Base-by-base conservation (phyloP, 805 yeast species). In the Candida hungchunana region DNA sequence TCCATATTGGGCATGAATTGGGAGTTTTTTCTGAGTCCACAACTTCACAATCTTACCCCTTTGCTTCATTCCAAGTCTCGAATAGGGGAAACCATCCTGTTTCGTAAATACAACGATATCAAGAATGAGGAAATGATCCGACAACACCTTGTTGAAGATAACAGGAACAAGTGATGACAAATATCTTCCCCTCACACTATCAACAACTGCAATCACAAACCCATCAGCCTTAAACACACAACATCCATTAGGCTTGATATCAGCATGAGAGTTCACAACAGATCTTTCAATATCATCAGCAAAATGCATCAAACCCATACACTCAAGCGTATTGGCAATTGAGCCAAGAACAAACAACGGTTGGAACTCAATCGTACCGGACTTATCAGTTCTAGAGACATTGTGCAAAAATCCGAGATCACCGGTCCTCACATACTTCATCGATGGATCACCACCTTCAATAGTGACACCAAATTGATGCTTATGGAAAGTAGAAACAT, bases 361-460 rank as follows among this genome's bases (percentile, higher is more conserved):
- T 53, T 88, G 96, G 59, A 87, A 63, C 22, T 62, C 63, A 10
- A 62, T 53, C 18, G 53, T 57, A 7, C 54, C 71, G 52, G 59
- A 70, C 55, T 59, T 52, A 35, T 64, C 56, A 55, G 70, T 50
- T 34, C 70, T 60, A 4, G 73, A 68, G 5, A 87, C 79, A 15
- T 79, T 81, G 51, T 88, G 95, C 37, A 93, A 67, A 56, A 93
- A 93, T 0, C 99, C 99, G 24, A 93, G 65, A 54, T 93, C 97
- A 1, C 97, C 97, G 0, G 97, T 93, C 45, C 98, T 69, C 47
- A 85, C 65, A 57, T 85, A 93, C 3, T 73, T 65, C 34, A 79
- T 60, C 1, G 75, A 76, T 9, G 74, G 70, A 50, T 82, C 79
- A 14, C 82, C 85, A 26, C 74, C 82, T 2, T 58, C 70, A 13